Conservation (phyloP, 2,329 filamentous ascomycete genomes). For the Aspergillus latus region DNA sequence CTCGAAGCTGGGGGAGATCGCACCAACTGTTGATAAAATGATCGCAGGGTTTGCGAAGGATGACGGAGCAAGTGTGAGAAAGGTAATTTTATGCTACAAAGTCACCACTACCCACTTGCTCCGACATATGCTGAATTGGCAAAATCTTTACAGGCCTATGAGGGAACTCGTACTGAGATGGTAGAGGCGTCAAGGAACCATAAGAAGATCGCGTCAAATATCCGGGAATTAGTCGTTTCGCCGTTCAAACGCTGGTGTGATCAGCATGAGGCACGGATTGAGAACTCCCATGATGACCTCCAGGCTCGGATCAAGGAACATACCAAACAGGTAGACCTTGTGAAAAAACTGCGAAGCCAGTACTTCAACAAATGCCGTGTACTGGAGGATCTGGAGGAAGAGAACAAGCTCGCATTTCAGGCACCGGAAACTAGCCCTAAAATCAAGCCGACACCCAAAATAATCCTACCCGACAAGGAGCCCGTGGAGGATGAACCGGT, state of each 20-base stretch:
- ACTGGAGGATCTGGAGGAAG: slow-evolving; percentile 94
- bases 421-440: slow-evolving; percentile 70
- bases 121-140: background rate
- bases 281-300: slow-evolving; percentile 92
- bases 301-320: slow-evolving; percentile 88
- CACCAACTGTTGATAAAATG: slow-evolving; percentile 76
- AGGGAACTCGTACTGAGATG: slow-evolving; percentile 91
- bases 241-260: slow-evolving; percentile 97
- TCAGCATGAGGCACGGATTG: slow-evolving; percentile 84
- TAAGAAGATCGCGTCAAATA: slow-evolving; percentile 93
- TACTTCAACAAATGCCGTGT: slow-evolving; percentile 99
- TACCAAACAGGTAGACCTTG: slow-evolving; percentile 83
- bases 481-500: slow-evolving; percentile 74
- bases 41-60: slow-evolving; percentile 79
- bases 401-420: slow-evolving; percentile 97
- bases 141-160: slow-evolving; percentile 68
- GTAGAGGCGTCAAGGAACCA: slow-evolving; percentile 84
- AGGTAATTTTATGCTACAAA: slow-evolving; percentile 57
- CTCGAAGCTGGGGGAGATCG: slow-evolving; percentile 75
- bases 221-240: slow-evolving; percentile 90
- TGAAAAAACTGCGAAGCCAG: slow-evolving; percentile 89
- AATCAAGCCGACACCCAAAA: slow-evolving; percentile 63
- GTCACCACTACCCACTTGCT: background rate
- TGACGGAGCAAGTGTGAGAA: slow-evolving; percentile 92
- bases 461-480: slow-evolving; percentile 77